Base-by-base conservation (phyloP, 495 filamentous ascomycete species). In the Daldinia grandis region DNA sequence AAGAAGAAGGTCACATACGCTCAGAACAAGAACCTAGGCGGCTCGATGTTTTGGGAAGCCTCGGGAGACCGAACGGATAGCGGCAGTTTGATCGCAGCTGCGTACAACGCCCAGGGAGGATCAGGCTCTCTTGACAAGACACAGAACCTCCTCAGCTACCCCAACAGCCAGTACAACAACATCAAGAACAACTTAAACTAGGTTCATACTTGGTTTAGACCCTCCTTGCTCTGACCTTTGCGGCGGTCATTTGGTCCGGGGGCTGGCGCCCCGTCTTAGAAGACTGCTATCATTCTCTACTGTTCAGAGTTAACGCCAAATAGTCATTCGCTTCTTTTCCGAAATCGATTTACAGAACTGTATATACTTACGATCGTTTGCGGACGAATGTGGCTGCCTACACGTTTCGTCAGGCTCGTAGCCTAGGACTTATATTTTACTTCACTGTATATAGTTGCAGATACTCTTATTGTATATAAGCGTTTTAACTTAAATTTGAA, bases 31-130 rank as follows among this genome's bases (percentile, higher is more conserved):
- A 86, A 87, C 1, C 82, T 97, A 3, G 93, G 88, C 1, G 93
- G 94, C 24, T 87, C 84, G 3, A 97, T 97, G 93, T 97, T 92
- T 87, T 98, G 94, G 93, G 94, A 97, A 80, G 88, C 87, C 38
- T 93, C 88, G 66, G 88, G 83, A 12, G 94, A 97, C 79, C 87
- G 86, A 74, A 81, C 53, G 1, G 87, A 81, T 5, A 79, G 80
- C n/a, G 85, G 83, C 44, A 91, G 89, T 72, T 70, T 94, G 77
- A 89, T 95, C 54, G 82, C 79, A 7, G 84, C 84, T 4, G 86
- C 88, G 0, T 78, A 51, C 37, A 59, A 40, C 10, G 60, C 64
- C 0, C 74, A 84, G 55, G 81, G 82, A 12, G 69, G 71, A n/a
- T 25, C 61, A 0, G 62, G 56, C 49, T 68, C 72, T 19, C 59